These are phyloP conservation scores for Akanthomyces dipterigenus DNA, from an alignment of 2,329 filamentous ascomycete genomes.

Conservation along the genomic window DNA sequence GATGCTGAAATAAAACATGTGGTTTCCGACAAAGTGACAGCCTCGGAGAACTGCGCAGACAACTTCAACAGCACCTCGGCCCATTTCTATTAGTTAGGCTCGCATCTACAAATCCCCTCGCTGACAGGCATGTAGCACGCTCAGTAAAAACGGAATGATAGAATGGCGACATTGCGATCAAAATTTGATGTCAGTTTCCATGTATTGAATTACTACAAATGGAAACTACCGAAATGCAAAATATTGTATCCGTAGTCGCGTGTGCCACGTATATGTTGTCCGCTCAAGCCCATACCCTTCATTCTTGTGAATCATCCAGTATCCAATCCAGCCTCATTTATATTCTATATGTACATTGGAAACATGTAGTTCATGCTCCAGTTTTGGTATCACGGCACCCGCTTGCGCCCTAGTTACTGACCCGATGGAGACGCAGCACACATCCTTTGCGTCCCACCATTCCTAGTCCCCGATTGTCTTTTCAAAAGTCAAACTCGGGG, in stretches of 20 bases:
- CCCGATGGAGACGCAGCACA: background rate
- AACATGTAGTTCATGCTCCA: background rate
- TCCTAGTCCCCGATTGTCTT: background rate
- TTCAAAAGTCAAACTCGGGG: conserved; percentile 78
- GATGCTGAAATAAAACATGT: no score
- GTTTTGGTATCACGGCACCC: background rate
- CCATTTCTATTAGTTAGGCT: no score
- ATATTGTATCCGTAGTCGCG: background rate
- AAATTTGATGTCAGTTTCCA: no score
- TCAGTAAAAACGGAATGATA: no score
- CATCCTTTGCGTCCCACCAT: background rate
- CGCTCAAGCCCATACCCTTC: background rate
- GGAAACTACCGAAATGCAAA: background rate
- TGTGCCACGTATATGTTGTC: background rate
- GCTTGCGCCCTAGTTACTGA: no score
- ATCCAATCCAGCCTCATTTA: background rate
- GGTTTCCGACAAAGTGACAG: no score
- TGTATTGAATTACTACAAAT: no score
- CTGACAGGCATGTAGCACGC: no score
- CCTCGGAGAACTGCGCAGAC: no score
- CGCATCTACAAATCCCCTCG: no score
- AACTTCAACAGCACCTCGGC: no score
- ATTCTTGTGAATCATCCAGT: background rate
- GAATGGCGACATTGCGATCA: no score
- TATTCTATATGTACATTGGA: conserved; percentile 7